phyloP scores from a whole-genome alignment of 2,329 filamentous ascomycete species.

The Parafenestella ontariensis region DNA sequence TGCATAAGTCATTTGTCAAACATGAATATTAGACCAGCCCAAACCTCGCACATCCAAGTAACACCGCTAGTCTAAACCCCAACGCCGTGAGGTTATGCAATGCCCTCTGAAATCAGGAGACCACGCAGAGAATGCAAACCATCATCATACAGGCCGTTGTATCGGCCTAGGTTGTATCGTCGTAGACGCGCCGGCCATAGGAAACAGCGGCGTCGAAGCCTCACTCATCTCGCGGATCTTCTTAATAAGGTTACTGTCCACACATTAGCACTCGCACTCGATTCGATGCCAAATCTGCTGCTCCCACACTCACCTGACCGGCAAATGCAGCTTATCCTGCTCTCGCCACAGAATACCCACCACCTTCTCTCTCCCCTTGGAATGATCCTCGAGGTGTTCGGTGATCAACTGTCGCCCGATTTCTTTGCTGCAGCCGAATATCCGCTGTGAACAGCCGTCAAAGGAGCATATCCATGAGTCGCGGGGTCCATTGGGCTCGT shows the following conservation, averaged over 20 bases:
- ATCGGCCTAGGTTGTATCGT: constrained; percentile 12
- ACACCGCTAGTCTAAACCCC: neutral
- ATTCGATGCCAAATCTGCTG: neutral
- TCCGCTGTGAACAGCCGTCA: constrained; percentile 68
- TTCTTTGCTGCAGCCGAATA: constrained; percentile 66
- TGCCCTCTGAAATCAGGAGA: neutral
- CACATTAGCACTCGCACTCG: constrained; percentile 19
- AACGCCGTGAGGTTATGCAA: neutral
- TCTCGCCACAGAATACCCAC: constrained; percentile 64
- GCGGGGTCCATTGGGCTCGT: constrained; percentile 59
- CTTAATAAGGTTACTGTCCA: constrained; percentile 53
- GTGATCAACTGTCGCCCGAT: constrained; percentile 64
- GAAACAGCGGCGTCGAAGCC: constrained; percentile 36
- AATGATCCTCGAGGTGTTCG: constrained; percentile 68
- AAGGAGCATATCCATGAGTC: constrained; percentile 72
- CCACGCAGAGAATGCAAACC: neutral
- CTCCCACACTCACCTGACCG: constrained; percentile 44
- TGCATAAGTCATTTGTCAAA: neutral
- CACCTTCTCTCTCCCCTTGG: constrained; percentile 61
- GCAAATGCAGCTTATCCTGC: constrained; percentile 48
- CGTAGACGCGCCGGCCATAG: constrained; percentile 2
- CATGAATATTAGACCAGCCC: neutral
- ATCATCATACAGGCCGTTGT: constrained; percentile 15
- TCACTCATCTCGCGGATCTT: constrained; percentile 54
- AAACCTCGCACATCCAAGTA: neutral